Evolutionary conservation across 2,329 filamentous ascomycete species (phyloP).

Genomic region (Tolypocladium inflatum): DNA sequence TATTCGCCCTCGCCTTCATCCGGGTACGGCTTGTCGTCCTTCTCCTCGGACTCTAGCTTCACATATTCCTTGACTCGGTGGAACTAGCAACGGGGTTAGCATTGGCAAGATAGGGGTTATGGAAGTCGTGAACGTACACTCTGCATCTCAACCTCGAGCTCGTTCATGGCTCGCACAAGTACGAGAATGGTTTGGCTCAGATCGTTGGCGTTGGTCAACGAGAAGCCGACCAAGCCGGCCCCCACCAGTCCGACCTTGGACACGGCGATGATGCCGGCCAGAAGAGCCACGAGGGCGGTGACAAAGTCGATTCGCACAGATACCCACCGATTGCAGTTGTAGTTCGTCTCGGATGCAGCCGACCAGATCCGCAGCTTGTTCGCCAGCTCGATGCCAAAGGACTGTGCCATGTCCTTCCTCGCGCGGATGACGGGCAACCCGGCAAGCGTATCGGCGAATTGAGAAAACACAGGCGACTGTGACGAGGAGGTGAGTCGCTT

Average conservation of each 20-base stretch:
- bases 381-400: slow-evolving; percentile 39
- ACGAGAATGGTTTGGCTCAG: slow-evolving; percentile 41
- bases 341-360: slow-evolving; percentile 37
- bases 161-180: slow-evolving; percentile 44
- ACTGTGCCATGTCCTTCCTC: slow-evolving; percentile 34
- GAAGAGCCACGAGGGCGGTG: slow-evolving; percentile 40
- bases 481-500: slow-evolving; percentile 35
- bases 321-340: slow-evolving; percentile 50
- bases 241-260: slow-evolving; percentile 34
- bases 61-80: slow-evolving; percentile 41
- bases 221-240: slow-evolving; percentile 46
- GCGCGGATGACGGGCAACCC: slow-evolving; percentile 43
- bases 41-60: slow-evolving; percentile 33
- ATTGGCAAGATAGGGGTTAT: background rate
- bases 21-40: slow-evolving; percentile 28
- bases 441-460: slow-evolving; percentile 43
- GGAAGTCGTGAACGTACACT: slow-evolving; percentile 28
- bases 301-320: slow-evolving; percentile 44
- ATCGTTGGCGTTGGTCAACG: slow-evolving; percentile 44
- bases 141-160: slow-evolving; percentile 47
- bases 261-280: slow-evolving; percentile 43
- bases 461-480: slow-evolving; percentile 46
- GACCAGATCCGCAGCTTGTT: slow-evolving; percentile 37
- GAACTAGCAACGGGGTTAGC: slow-evolving; percentile 21
- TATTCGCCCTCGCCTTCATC: slow-evolving; percentile 28